Percentiles rank a stretch among this genome's conserved stretches.
These are phyloP conservation scores for Galerina marginata DNA, from an alignment of 768 basidiomycete genomes.

Conservation along the genomic window DNA sequence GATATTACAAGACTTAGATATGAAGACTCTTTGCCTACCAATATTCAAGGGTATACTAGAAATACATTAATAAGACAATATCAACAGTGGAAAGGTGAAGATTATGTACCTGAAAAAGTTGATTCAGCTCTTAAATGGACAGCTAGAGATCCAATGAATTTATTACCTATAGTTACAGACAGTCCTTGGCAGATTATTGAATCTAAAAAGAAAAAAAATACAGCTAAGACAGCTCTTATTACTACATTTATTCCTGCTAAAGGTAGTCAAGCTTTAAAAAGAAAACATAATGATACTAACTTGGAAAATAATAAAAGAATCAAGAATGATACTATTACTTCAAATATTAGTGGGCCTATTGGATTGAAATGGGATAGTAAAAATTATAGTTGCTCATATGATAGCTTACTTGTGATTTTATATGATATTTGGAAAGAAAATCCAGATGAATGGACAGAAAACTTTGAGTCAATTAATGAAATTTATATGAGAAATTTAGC, in stretches of 20 bases:
- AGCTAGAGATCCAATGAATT: no score
- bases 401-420: no score
- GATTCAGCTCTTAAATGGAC: neutral
- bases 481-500: neutral
- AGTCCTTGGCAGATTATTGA: no score
- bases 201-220: no score
- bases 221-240: no score
- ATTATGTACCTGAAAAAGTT: neutral
- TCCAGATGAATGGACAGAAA: no score
- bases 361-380: slow-evolving; percentile 24
- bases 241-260: no score
- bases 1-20: slow-evolving; percentile 15
- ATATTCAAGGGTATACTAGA: slow-evolving; percentile 18
- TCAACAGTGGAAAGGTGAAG: neutral
- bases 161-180: no score
- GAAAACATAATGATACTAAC: neutral
- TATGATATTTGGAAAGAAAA: no score
- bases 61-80: slow-evolving; percentile 16
- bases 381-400: slow-evolving; percentile 21
- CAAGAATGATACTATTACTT: no score
- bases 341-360: neutral
- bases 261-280: no score
- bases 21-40: slow-evolving; percentile 2
- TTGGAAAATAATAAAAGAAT: neutral
- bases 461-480: no score